A percentile compares a stretch with the other conserved stretches of the same genome.
These are phyloP conservation scores for Neurospora intermedia DNA, from an alignment of 495 filamentous ascomycete genomes.

Conservation along the genomic window DNA sequence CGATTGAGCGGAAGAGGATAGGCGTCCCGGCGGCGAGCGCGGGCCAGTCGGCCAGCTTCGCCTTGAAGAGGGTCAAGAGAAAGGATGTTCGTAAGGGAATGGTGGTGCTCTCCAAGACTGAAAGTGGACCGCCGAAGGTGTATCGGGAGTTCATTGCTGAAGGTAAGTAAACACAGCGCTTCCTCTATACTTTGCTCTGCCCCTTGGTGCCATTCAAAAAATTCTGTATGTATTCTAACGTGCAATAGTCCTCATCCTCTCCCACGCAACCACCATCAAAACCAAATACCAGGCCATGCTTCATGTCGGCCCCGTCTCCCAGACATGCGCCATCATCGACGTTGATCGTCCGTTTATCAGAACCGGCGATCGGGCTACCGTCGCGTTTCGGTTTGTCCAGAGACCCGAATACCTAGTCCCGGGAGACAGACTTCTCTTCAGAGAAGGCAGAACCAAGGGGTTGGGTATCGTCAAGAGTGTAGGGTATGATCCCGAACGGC, in stretches of 20 bases:
- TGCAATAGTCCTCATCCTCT: slow-evolving; percentile 71
- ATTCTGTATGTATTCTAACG: too few species aligned
- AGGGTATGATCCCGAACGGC: slow-evolving; percentile 62
- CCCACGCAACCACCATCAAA: slow-evolving; percentile 97
- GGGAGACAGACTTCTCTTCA: slow-evolving; percentile 84
- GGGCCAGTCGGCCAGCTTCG: slow-evolving; percentile 88
- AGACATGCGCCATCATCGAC: slow-evolving; percentile 95
- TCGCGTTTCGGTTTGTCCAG: slow-evolving; percentile 92
- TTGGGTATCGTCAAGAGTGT: slow-evolving; percentile 88
- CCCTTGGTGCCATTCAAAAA: too few species aligned
- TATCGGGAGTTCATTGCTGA: slow-evolving; percentile 91
- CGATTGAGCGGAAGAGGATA: slow-evolving; percentile 93
- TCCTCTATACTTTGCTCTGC: too few species aligned
- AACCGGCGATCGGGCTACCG: slow-evolving; percentile 82
- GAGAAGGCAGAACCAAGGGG: slow-evolving; percentile 92
- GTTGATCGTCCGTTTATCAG: slow-evolving; percentile 94
- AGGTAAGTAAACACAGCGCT: slow-evolving; percentile 42
- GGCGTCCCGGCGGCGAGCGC: slow-evolving; percentile 80
- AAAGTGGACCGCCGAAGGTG: slow-evolving; percentile 63
- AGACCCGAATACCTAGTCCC: slow-evolving; percentile 86
- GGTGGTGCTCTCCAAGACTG: slow-evolving; percentile 84
- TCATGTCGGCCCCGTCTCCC: slow-evolving; percentile 88
- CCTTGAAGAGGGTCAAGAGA: slow-evolving; percentile 69
- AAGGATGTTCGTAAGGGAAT: slow-evolving; percentile 98
- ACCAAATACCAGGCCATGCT: slow-evolving; percentile 98